Base-by-base conservation (phyloP, 2,329 filamentous ascomycete species). In the Scedosporium minutisporum region DNA sequence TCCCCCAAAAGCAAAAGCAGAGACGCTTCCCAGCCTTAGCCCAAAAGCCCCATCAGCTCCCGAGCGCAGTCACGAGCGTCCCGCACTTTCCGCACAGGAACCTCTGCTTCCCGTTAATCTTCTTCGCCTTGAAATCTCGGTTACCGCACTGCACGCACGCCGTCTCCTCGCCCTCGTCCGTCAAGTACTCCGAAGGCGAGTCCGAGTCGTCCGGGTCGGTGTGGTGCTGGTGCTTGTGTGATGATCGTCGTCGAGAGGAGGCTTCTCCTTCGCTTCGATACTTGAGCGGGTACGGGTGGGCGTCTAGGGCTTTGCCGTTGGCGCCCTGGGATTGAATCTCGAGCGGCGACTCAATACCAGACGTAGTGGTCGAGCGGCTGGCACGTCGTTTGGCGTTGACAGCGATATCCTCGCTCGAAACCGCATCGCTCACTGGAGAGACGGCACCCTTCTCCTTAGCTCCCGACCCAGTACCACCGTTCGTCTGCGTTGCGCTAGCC, bases 81-180 rank as follows among this genome's bases (percentile, higher is more conserved):
- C 79, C 79, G 65, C 80, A 90, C 57, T 77, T 79, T 42, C 80
- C 80, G 71, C 87, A 90, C n/a, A 86, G 78, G 66, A 89, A 72
- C 64, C 77, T 78, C 69, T 85, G 82, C 61, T 76, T 77, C 6
- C 79, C 80, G 29, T 76, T 79, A 3, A 79, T 74, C 64, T 80
- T 83, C 66, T 80, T 84, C 1, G 82, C 82, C 66, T 83, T 83
- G 66, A 91, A 91, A 64, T 86, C 84, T 21, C 74, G 80, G 1
- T 82, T 80, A 4, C 81, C 80, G 68, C 88, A 91, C 64, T 78
- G 79, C 23, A 77, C 74, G 68, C 87, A 90, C 25, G 72, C 77
- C 66, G 83, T 42, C 27, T 53, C 60, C 23, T 57, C 60, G 16
- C 74, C 77, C 12, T 77, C 78, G 3, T 78, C 77, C 70, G 63